Conservation (phyloP, 2,329 filamentous ascomycete genomes). For the Sphaerulina musiva region DNA sequence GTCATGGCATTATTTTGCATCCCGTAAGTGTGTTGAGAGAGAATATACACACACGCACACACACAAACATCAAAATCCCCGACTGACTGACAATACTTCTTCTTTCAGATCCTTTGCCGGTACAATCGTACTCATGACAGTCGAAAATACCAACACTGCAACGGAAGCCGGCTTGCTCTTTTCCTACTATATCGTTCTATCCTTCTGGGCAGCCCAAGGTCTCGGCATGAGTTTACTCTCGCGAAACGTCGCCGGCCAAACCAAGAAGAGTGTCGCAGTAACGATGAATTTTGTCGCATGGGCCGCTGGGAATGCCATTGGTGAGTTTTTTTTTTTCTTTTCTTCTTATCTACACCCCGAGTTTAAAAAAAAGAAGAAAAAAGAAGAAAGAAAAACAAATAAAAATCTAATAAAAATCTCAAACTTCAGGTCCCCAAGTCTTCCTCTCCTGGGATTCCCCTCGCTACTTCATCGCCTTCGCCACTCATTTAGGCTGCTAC, state of each 20-base stretch:
- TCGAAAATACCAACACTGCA: conserved; percentile 51
- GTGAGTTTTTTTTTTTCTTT: conserved; percentile 32
- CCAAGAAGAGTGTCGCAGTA: conserved; percentile 63
- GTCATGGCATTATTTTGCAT: conserved; percentile 61
- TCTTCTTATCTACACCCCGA: no score
- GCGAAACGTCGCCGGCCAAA: conserved; percentile 65
- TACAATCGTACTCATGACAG: conserved; percentile 65
- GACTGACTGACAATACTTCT: no score
- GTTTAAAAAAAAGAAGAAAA: no score
- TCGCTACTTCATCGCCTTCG: conserved; percentile 62
- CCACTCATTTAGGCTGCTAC: conserved; percentile 65
- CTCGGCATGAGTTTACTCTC: conserved; percentile 26
- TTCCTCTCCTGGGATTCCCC: conserved; percentile 57
- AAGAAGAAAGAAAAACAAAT: no score
- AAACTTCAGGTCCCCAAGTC: conserved; percentile 57
- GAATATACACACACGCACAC: no score
- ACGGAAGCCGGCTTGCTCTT: conserved; percentile 63
- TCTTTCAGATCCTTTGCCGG: conserved; percentile 57
- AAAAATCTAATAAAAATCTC: no score
- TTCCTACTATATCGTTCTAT: conserved; percentile 68
- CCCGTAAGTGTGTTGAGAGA: conserved; percentile 57
- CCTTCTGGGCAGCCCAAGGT: conserved; percentile 62
- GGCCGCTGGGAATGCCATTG: conserved; percentile 62
- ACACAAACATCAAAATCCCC: no score
- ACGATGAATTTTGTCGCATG: conserved; percentile 65